These are phyloP conservation scores for Colletotrichum phormii DNA, from an alignment of 2,329 filamentous ascomycete genomes.

Conservation along the genomic window DNA sequence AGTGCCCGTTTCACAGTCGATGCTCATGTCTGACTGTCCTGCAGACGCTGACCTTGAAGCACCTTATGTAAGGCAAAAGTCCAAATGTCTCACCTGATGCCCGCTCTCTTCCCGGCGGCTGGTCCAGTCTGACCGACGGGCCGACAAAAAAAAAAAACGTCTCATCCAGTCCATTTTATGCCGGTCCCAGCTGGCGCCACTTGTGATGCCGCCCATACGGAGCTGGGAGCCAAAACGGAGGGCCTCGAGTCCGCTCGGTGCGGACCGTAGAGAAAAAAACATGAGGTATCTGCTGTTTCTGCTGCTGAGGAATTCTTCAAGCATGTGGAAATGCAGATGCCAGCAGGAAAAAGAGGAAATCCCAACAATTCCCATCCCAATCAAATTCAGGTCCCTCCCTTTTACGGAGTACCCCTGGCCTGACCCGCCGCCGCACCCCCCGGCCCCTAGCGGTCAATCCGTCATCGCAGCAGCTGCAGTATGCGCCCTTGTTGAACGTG, in stretches of 20 bases:
- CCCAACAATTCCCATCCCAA: constrained; percentile 14
- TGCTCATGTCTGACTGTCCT: neutral
- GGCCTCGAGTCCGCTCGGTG: constrained; percentile 20
- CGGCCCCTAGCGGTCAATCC: neutral
- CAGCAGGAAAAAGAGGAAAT: neutral
- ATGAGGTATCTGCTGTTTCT: neutral
- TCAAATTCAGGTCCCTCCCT: neutral
- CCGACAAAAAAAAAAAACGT: neutral
- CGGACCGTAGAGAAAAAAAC: neutral
- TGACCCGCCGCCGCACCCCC: neutral
- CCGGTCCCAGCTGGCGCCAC: constrained; percentile 13
- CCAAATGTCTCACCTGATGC: neutral
- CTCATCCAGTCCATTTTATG: neutral
- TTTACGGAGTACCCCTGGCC: neutral
- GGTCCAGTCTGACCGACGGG: constrained; percentile 30
- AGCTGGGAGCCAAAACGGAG: neutral
- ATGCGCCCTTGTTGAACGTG: neutral
- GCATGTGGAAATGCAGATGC: neutral
- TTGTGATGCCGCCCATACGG: neutral
- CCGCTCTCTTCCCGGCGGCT: neutral
- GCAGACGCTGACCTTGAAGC: neutral
- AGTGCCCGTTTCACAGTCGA: constrained; percentile 23
- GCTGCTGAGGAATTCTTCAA: neutral
- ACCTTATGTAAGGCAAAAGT: neutral
- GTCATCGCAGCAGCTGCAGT: neutral